Percentiles rank a stretch among this genome's conserved stretches.
Evolutionary conservation across 2,329 filamentous ascomycete species (phyloP).

Genomic region (Fusarium sp.): DNA sequence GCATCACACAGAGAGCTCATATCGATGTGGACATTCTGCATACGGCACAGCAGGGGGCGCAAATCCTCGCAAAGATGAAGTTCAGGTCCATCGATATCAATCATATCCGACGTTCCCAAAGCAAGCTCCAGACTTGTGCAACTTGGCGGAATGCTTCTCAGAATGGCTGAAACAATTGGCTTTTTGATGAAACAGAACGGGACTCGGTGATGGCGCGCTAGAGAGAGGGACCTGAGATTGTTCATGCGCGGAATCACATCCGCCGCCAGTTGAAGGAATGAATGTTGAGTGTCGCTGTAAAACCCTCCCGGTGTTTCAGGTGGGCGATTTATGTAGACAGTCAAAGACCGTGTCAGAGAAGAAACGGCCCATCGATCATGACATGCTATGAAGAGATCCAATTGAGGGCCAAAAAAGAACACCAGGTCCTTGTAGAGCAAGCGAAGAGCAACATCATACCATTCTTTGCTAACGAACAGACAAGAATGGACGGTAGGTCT

Average conservation of each 20-base stretch:
- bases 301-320: not conserved
- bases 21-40: conserved; percentile 1
- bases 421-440: not conserved
- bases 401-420: not conserved
- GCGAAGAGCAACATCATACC: not conserved
- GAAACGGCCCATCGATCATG: not conserved
- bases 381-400: not conserved
- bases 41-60: not conserved
- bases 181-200: accelerated
- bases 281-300: accelerated
- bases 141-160: not conserved
- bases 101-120: not conserved
- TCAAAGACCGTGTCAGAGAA: not conserved
- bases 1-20: not conserved
- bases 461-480: not conserved
- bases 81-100: accelerated
- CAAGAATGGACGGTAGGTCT: not conserved
- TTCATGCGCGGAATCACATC: not conserved
- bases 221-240: not conserved
- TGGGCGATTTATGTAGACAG: not conserved
- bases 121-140: not conserved
- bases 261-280: not conserved
- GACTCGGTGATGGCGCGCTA: not conserved
- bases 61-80: not conserved
- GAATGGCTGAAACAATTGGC: not conserved